Evolutionary conservation across 2,329 filamentous ascomycete genomes (phyloP), one percentile per base, ranked within the genome.

Genomic region (Colletotrichum paranaense): DNA sequence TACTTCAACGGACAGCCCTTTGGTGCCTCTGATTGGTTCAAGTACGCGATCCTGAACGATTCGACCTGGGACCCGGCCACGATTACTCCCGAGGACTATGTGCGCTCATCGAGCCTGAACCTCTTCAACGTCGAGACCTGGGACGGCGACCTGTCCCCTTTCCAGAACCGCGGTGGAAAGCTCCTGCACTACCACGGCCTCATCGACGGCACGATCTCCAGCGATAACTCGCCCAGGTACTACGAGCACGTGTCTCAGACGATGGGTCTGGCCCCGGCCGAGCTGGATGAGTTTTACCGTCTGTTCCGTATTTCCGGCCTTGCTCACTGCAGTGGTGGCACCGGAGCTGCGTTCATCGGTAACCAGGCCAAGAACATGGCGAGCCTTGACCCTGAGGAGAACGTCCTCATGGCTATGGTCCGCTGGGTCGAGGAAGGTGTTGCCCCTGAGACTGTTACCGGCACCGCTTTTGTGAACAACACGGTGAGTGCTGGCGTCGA

Each of bases 221-320:
- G 80, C 58, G 87, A 83, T 14, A 86, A 84, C 76, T 84, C 82
- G 14, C 81, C 83, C 12, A 78, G 84, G 14, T 88, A 88, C 81
- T 88, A 88, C 78, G 80, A 87, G 59, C 81, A 87, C 58, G 84
- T 88, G 4, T 79, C 81, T 3, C n/a, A 78, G 30, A 86, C 84
- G 0, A 86, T 88, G 85, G 75, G 75, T 6, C 76, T 81, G 0
- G 74, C 78, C 0, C 62, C 78, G 1, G 60, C 73, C 0, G 75
- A 82, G 67, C 77, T 87, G 5, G 84, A 87, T 68, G 76, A 79
- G 1, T 87, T 86, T 72, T 85, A 88, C 75, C 84, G 88, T 60
- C 86, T 83, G 78, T 90, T 90, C 81, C 83, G 83, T 38, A 83
- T 90, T 74, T 85, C 84, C 5, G 88, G 88, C 7, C 87, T 88